Conservation (phyloP, 441 rosid species). For the Arabidopsis hybrid region DNA sequence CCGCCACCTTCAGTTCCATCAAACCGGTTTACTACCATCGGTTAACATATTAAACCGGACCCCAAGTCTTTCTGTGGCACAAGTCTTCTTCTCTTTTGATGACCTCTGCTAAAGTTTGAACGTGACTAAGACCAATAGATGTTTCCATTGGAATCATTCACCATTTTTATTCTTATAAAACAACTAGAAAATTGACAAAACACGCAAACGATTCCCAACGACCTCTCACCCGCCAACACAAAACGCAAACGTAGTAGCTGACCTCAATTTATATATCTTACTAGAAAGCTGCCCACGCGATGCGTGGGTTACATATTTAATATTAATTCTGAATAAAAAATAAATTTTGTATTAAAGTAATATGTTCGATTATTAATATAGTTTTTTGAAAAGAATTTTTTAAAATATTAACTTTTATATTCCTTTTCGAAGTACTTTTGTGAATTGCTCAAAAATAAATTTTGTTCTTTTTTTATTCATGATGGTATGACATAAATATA, state of each 20-base stretch:
- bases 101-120: constrained; percentile 27
- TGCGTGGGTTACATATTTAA: too few relatives aligned
- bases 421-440: too few relatives aligned
- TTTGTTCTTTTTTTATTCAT: too few relatives aligned
- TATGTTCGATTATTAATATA: too few relatives aligned
- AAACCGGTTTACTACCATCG: constrained; percentile 14
- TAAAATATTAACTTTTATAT: too few relatives aligned
- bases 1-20: not conserved
- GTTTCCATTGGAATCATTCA: constrained; percentile 39
- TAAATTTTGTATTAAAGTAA: too few relatives aligned
- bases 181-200: not conserved
- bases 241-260: constrained; percentile 37
- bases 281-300: too few relatives aligned
- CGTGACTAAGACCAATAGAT: constrained; percentile 41
- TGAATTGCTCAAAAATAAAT: too few relatives aligned
- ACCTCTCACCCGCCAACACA: constrained; percentile 47
- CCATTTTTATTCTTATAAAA: not conserved
- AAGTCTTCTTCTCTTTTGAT: constrained; percentile 27
- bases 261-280: constrained; percentile 21
- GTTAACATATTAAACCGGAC: constrained; percentile 4
- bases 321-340: too few relatives aligned
- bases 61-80: constrained; percentile 18
- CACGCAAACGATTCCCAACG: constrained; percentile 44
- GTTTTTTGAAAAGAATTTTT: too few relatives aligned
- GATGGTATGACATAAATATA: too few relatives aligned